Percentiles rank a stretch among this genome's conserved stretches.
Conservation (phyloP, 441 rosid genomes). For the Eutrema salsugineum region DNA sequence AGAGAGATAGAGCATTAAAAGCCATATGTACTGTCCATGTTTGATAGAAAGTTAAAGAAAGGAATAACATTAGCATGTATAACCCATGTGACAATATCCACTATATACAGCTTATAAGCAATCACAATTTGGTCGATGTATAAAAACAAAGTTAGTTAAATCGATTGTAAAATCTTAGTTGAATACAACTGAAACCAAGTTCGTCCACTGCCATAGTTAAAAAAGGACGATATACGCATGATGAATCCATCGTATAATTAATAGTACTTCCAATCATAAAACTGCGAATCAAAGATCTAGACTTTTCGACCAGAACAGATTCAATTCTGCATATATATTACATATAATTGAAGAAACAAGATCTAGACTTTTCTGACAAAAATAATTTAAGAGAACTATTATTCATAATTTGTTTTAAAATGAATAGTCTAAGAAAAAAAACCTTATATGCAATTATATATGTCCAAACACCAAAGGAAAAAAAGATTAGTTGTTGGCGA, state of each 20-base stretch:
- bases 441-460: neutral
- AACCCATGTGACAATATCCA: constrained; percentile 28
- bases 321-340: too few species aligned
- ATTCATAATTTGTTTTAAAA: neutral
- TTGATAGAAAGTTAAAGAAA: constrained; percentile 2
- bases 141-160: neutral
- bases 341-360: too few species aligned
- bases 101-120: constrained; percentile 2
- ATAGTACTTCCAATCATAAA: neutral
- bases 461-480: neutral
- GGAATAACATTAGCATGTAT: constrained; percentile 22
- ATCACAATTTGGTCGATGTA: neutral
- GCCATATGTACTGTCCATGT: constrained; percentile 15
- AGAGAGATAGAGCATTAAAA: neutral
- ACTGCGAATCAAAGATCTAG: neutral
- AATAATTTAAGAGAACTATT: neutral
- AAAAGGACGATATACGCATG: neutral
- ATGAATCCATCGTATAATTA: neutral
- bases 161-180: neutral
- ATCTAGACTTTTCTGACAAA: neutral
- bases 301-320: too few species aligned
- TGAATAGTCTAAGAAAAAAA: neutral
- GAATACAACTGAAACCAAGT: neutral
- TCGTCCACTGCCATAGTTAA: neutral
- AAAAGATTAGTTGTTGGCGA: neutral